Evolutionary conservation across 2,329 filamentous ascomycete species (phyloP), one percentile per base, ranked within the genome.

Genomic region (Trichoderma hamatum): DNA sequence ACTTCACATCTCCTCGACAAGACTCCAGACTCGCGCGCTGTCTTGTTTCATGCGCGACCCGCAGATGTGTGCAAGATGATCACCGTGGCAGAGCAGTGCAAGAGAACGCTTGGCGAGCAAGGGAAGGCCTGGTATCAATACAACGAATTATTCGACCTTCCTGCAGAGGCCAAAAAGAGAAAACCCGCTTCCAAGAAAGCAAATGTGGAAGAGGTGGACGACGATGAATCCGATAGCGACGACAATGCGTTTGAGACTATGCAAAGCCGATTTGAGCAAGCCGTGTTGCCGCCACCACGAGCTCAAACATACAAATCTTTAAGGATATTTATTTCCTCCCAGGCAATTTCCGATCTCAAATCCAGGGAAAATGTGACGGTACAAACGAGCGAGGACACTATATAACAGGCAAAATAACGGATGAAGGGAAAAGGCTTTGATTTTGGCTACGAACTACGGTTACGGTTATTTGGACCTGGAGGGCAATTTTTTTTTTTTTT

Each of bases 61-160:
- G 70, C 76, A 11, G 84, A 88, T 3, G 84, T 86, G 1, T 84
- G 83, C 78, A 94, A 93, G 78, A 82, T 92, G 74, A 86, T 92
- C 73, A 90, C 86, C 4, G 85, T 93, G 56, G 84, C 84, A 55
- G 91, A 93, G 78, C 88, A 91, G 46, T 84, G 84, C 68, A 90
- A 90, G 77, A 80, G 85, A 49, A 80, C 88, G 58, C 78, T 91
- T 64, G 79, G 74, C 36, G 81, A 83, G 62, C 78, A 81, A 51
- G 82, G 81, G 3, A 81, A 80, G 70, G 72, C 79, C 59, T 88
- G 84, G 83, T 86, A 80, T 69, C 87, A 88, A 76, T 89, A 87
- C 76, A 89, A 89, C 70, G 80, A 84, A 65, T 78, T 88, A 14
- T 86, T 85, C 73, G 83, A 86, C 70, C 78, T 84, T 21, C 80